Base-by-base conservation (phyloP, 164 flowering plant species). In the Kingdonia uniflora region DNA sequence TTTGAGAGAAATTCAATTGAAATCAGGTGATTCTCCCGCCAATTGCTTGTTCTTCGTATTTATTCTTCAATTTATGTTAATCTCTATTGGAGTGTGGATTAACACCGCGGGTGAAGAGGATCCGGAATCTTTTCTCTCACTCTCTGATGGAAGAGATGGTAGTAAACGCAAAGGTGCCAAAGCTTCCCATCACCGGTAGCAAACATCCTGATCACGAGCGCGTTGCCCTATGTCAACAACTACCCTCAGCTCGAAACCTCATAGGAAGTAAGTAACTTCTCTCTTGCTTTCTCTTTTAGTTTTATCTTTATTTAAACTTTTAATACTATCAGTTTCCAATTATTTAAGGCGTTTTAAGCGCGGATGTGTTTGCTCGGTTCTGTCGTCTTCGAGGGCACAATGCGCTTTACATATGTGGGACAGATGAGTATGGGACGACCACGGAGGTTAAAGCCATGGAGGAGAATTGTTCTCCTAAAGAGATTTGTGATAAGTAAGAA, bases 391-490 rank as follows among this genome's bases (percentile, higher is more conserved):
- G 87, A 16, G 80, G 80, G 22, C 81, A 84, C 57, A 77, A 79
- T 49, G 66, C 70, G 0, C 61, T 84, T 16, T 84, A 77, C 55
- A 69, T 84, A 0, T 81, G 85, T 24, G 92, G 92, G 1, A 84
- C 92, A 2, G 87, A 84, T 57, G 92, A 84, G 72, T 84, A 81
- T 52, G 91, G 91, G 5, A 84, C 91, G 0, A 80, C 91, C 0
- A 84, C 91, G 1, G 91, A 81, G 66, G 80, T 83, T 0, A 84
- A 84, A 58, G 91, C 91, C 13, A 42, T 84, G 80, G 91, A 84
- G 48, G 87, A 84, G 74, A 76, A 77, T n/a, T 84, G 85, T 60
- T 49, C 74, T 2, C 91, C 91, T 16, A 59, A 84, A 42, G 64
- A 84, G 67, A 81, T 84, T 54, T 84, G 91, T 52, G 85, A 84